A percentile compares a stretch with the other conserved stretches of the same genome.
Conservation (phyloP, 805 yeast genomes). For the Zygoascus tannicola region DNA sequence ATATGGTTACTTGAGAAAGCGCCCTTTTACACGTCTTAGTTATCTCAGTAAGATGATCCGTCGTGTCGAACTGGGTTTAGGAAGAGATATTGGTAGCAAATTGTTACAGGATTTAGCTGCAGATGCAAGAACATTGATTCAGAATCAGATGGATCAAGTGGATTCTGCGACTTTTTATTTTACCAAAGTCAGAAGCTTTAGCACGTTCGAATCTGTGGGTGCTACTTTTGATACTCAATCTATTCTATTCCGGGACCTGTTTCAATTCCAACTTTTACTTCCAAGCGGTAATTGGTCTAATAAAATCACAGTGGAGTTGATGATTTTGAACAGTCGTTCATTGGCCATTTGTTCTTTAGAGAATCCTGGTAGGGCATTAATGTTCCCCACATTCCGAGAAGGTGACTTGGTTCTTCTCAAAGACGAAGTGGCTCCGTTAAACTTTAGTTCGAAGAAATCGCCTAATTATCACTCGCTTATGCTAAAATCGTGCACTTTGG, state of each 20-base stretch:
- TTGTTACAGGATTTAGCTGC: constrained; percentile 6
- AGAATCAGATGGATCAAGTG: constrained; percentile 10
- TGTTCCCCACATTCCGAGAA: constrained; percentile 16
- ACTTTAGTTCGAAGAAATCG: not conserved
- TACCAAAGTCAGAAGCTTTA: constrained; percentile 13
- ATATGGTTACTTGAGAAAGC: constrained; percentile 8
- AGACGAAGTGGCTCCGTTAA: not conserved
- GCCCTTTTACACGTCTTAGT: constrained; percentile 13
- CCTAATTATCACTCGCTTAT: not conserved
- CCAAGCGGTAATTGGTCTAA: constrained; percentile 5
- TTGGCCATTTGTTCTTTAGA: constrained; percentile 17
- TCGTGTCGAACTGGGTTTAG: constrained; percentile 4
- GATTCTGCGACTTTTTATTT: constrained; percentile 10
- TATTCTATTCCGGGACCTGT: constrained; percentile 11
- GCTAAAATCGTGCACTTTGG: not conserved
- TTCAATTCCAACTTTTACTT: constrained; percentile 13
- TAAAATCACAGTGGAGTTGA: constrained; percentile 12
- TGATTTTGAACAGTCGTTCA: constrained; percentile 6
- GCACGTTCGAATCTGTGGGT: constrained; percentile 12
- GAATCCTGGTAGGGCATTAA: constrained; percentile 17
- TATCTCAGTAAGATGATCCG: constrained; percentile 8
- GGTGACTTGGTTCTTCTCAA: constrained; percentile 8
- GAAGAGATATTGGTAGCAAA: not conserved
- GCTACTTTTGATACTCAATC: constrained; percentile 12
- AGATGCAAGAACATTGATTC: constrained; percentile 6